A percentile compares a stretch with the other conserved stretches of the same genome.
phyloP scores from a whole-genome alignment of 2,329 filamentous ascomycete genomes.

The Macrophomina tecta region DNA sequence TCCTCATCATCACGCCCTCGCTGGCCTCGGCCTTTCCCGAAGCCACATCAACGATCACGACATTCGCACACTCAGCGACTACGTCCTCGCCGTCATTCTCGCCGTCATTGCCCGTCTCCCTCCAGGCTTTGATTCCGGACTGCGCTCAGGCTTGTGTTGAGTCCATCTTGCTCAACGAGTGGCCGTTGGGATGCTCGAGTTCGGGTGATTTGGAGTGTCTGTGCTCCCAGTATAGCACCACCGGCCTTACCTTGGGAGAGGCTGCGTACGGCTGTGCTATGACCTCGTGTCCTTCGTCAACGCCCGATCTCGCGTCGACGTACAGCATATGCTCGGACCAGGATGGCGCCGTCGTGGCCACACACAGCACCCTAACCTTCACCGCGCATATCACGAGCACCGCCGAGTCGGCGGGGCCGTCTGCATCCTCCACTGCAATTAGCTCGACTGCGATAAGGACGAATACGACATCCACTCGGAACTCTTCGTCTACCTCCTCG shows the following conservation, averaged over 20 bases:
- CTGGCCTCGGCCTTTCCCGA: constrained; percentile 16
- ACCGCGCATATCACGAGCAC: constrained; percentile 30
- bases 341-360: constrained; percentile 43
- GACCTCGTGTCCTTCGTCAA: constrained; percentile 32
- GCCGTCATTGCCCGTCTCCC: constrained; percentile 58
- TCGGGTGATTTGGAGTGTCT: constrained; percentile 42
- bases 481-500: constrained; percentile 15
- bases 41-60: constrained; percentile 7
- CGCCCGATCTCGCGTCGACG: constrained; percentile 32
- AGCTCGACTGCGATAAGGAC: neutral
- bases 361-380: constrained; percentile 43
- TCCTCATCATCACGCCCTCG: constrained; percentile 23
- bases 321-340: constrained; percentile 46
- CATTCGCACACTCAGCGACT: neutral
- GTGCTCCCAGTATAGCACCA: constrained; percentile 46
- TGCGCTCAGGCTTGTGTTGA: constrained; percentile 57
- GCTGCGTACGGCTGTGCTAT: constrained; percentile 46
- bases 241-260: constrained; percentile 46
- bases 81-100: constrained; percentile 1
- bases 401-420: neutral
- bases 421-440: constrained; percentile 3
- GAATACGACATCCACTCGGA: constrained; percentile 10
- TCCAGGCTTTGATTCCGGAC: constrained; percentile 53
- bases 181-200: constrained; percentile 43
- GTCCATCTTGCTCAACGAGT: constrained; percentile 41